Evolutionary conservation across 1,284 basidiomycete species (phyloP), one percentile per base, ranked within the genome.

Genomic region (Ganoderma meredithae): DNA sequence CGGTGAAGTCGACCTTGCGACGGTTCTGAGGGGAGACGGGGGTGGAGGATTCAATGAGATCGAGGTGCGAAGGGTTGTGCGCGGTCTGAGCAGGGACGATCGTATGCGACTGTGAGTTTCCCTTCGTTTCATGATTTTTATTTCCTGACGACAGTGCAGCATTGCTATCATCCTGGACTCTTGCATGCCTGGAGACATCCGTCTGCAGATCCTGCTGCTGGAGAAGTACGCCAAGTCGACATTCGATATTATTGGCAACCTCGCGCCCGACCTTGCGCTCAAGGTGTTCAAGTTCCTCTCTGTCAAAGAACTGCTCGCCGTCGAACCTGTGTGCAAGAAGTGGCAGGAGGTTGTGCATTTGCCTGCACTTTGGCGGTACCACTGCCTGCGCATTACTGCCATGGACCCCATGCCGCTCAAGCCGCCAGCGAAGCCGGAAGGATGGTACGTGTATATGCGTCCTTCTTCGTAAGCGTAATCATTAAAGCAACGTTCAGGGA

Each of bases 221-320:
- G 89, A 96, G 78, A 93, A 93, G 78, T 95, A 96, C 73, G 86
- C 89, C 58, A 89, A 87, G 72, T 90, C 89, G 27, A 92, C 93
- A 7, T 93, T 92, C 74, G 96, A 97, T 74, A 86, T 97, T 62
- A 81, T 97, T 44, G 91, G 91, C 13, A 84, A 86, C 58, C 83
- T 97, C 19, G 86, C 92, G 0, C 90, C 91, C 0, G 83, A 89
- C 19, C 79, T 96, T 0, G 86, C 88, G 0, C 83, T 91, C 68
- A 84, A 85, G 60, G 85, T 97, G 49, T 83, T 97, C 43, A 86
- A 85, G 71, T 81, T 86, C 65, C 82, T 97, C 6, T 84, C 83
- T 17, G 85, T 95, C 9, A 80, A 81, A 65, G 91, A 95, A 67
- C 81, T 95, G 7, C 79, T 95, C 1, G 83, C 79, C 0, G 83